Evolutionary conservation across 2,329 filamentous ascomycete genomes (phyloP), one percentile per base, ranked within the genome.

Genomic region (Cladophialophora yegresii): DNA sequence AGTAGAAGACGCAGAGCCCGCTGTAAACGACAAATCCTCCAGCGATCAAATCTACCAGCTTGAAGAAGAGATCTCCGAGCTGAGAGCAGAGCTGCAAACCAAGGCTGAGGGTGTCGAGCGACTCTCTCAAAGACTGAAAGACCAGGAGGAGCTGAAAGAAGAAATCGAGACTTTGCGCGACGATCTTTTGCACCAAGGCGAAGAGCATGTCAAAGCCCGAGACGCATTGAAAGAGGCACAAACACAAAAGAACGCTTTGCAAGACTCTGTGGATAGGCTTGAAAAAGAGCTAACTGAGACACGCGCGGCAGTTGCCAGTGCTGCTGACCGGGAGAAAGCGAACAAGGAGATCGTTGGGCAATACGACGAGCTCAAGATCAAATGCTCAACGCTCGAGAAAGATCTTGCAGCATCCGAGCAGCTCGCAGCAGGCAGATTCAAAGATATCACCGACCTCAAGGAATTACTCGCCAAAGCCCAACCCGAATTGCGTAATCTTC

Each of bases 341-440:
- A 83, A 81, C 62, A 78, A 79, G 9, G 80, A 76, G 68, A 80
- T 80, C 65, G 76, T 76, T 9, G 76, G 78, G 6, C 79, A 76
- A 36, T 78, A 78, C 45, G 80, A 79, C n/a, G 87, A 87, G 49
- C 81, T 96, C 40, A 92, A 90, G 76, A 78, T 82, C 22, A 91
- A 89, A 75, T 85, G 88, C 0, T 81, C 85, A 1, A 84, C 85
- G 0, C 77, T 97, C 20, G 88, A 96, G 73, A 91, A 89, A 0
- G 93, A 99, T 73, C 83, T 98, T 2, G 89, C 87, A 1, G 92
- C 92, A 1, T 89, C 93, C 0, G 88, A 97, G 74, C 87, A 96
- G 76, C 84, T 98, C 12, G 92, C 95, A 0, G 89, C 96, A 66
- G 89, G 86, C 16, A 85, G 95, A 32, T 98, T 92, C 80, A 96